These are phyloP conservation scores for Apophysomyces ossiformis DNA, from an alignment of 371 early-diverging fungal genomes.

Conservation along the genomic window DNA sequence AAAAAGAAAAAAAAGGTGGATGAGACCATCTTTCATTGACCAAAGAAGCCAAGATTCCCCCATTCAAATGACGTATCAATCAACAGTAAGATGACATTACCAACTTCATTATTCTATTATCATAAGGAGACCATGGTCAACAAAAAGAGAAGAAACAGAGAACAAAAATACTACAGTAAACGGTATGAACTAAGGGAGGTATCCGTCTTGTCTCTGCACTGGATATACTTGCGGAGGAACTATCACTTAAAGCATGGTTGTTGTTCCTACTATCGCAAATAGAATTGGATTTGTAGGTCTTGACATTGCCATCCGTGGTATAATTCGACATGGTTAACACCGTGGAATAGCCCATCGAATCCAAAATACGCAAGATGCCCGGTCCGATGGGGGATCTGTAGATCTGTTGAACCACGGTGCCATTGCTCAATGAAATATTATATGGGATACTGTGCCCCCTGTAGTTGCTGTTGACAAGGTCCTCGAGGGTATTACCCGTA, in stretches of 20 bases:
- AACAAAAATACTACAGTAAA: background rate
- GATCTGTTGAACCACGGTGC: slow-evolving; percentile 15
- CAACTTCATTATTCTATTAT: no score
- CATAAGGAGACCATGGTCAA: no score
- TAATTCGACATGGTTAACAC: slow-evolving; percentile 45
- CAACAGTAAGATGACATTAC: no score
- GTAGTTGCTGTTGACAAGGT: slow-evolving; percentile 34
- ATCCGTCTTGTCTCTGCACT: background rate
- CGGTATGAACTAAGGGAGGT: background rate
- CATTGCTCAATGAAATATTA: slow-evolving; percentile 20
- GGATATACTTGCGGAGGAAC: background rate
- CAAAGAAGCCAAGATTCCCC: no score
- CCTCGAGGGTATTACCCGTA: slow-evolving; percentile 32
- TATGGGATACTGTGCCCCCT: slow-evolving; percentile 23
- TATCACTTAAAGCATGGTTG: slow-evolving; percentile 21
- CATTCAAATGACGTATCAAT: no score
- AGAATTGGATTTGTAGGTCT: slow-evolving; percentile 32
- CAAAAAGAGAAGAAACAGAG: background rate
- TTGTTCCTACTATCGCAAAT: slow-evolving; percentile 39
- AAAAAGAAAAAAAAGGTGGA: no score
- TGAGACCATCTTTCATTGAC: no score
- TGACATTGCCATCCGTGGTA: slow-evolving; percentile 37
- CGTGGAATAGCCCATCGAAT: slow-evolving; percentile 52
- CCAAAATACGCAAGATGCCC: slow-evolving; percentile 47
- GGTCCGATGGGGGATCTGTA: slow-evolving; percentile 53